Percentiles rank a stretch among this genome's conserved stretches.
These are phyloP conservation scores for Nadsonia fulvescens DNA, from an alignment of 805 yeast genomes.

Conservation along the genomic window DNA sequence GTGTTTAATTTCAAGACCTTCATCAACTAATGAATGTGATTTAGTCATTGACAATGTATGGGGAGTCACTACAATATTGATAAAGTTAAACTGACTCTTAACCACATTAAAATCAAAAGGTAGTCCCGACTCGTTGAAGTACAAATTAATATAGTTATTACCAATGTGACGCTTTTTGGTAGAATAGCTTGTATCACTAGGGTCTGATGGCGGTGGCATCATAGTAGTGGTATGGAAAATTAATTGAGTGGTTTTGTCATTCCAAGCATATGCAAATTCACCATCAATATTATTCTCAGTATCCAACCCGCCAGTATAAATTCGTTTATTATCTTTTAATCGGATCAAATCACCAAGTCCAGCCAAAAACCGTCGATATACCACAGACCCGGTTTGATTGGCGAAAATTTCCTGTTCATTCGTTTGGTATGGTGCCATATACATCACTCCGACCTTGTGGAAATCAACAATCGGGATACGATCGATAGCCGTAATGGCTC, in stretches of 20 bases:
- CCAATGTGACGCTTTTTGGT: conserved; percentile 75
- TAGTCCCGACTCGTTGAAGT: conserved; percentile 55
- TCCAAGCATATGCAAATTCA: conserved; percentile 54
- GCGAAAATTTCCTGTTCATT: conserved; percentile 45
- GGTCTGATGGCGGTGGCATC: conserved; percentile 37
- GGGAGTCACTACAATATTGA: conserved; percentile 65
- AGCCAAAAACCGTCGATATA: conserved; percentile 40
- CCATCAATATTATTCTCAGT: conserved; percentile 57
- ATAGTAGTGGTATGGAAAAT: conserved; percentile 66
- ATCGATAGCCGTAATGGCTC: conserved; percentile 49
- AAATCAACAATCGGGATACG: conserved; percentile 61
- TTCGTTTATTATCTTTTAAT: conserved; percentile 33
- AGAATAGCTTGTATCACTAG: conserved; percentile 27
- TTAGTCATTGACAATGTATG: conserved; percentile 19
- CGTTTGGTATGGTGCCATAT: conserved; percentile 50
- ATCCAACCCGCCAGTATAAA: conserved; percentile 69
- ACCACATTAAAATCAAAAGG: conserved; percentile 55
- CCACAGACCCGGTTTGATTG: conserved; percentile 45
- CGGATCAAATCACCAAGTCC: conserved; percentile 43
- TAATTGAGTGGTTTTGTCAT: conserved; percentile 49
- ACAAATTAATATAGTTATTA: conserved; percentile 64
- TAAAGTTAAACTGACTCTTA: conserved; percentile 64
- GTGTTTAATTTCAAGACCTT: not conserved
- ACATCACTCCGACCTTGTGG: conserved; percentile 63
- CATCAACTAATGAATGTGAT: conserved; percentile 6